phyloP scores from a whole-genome alignment of 2,329 filamentous ascomycete species.

The Fusarium sp. region DNA sequence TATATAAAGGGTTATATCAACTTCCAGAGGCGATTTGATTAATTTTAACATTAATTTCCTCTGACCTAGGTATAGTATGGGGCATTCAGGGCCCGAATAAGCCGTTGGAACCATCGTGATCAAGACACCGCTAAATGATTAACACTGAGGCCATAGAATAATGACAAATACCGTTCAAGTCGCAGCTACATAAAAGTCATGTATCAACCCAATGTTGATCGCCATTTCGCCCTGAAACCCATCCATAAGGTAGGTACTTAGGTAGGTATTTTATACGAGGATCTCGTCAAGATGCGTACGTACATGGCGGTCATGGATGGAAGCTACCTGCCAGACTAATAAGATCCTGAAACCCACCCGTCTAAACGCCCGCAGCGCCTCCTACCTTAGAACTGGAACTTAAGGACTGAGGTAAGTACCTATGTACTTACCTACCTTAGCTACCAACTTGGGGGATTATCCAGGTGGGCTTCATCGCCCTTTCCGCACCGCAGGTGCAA shows the following conservation, averaged over 20 bases:
- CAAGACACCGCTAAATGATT: background rate
- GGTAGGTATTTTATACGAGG: background rate
- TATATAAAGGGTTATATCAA: background rate
- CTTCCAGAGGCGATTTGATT: constrained; percentile 18
- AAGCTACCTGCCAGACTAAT: background rate
- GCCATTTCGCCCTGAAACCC: constrained; percentile 20
- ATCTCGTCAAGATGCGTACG: constrained; percentile 3
- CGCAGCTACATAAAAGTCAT: background rate
- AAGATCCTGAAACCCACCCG: background rate
- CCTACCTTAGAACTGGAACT: background rate
- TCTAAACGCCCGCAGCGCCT: background rate
- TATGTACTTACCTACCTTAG: background rate
- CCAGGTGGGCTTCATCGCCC: background rate
- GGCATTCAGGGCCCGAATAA: background rate
- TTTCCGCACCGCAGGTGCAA: background rate
- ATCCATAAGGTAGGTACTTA: background rate
- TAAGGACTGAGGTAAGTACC: background rate
- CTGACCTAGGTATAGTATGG: background rate
- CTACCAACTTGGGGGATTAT: background rate
- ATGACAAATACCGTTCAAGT: background rate
- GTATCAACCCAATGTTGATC: background rate
- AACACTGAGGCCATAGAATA: background rate
- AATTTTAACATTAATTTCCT: constrained; percentile 30
- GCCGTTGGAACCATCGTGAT: background rate
- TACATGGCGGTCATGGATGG: background rate